Evolutionary conservation across 2,329 filamentous ascomycete species (phyloP).

Genomic region (Calonectria pseudoreteaudii): DNA sequence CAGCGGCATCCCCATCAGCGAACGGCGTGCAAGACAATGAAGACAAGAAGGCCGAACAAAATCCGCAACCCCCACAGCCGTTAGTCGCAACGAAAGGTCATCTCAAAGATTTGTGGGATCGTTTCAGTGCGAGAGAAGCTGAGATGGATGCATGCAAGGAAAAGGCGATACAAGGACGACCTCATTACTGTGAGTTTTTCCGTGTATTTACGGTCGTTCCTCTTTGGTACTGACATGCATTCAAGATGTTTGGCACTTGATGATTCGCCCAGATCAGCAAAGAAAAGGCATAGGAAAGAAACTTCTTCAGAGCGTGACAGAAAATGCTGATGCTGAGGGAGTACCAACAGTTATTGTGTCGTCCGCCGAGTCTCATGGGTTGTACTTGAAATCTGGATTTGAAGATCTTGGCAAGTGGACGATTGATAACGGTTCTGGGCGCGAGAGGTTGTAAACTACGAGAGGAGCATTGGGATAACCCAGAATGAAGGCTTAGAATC

Average conservation of each 20-base stretch:
- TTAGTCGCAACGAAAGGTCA: slow-evolving; percentile 28
- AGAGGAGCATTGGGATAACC: slow-evolving; percentile 17
- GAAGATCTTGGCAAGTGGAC: slow-evolving; percentile 29
- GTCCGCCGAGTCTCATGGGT: slow-evolving; percentile 28
- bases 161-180: slow-evolving; percentile 27
- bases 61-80: background rate
- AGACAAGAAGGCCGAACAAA: background rate
- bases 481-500: slow-evolving; percentile 13
- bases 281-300: slow-evolving; percentile 35
- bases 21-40: background rate
- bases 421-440: slow-evolving; percentile 38
- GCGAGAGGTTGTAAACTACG: slow-evolving; percentile 24
- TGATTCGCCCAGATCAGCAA: slow-evolving; percentile 39
- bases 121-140: slow-evolving; percentile 27
- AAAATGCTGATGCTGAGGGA: slow-evolving; percentile 30
- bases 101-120: slow-evolving; percentile 35
- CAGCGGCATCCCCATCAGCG: background rate
- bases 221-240: background rate
- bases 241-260: slow-evolving; percentile 38
- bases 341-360: slow-evolving; percentile 30
- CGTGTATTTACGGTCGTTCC: background rate
- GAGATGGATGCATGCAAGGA: slow-evolving; percentile 35
- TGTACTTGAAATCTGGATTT: slow-evolving; percentile 35
- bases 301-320: slow-evolving; percentile 27
- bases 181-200: slow-evolving; percentile 31